Evolutionary conservation across 1,284 basidiomycete species (phyloP).

Genomic region (Ustilago sp.): DNA sequence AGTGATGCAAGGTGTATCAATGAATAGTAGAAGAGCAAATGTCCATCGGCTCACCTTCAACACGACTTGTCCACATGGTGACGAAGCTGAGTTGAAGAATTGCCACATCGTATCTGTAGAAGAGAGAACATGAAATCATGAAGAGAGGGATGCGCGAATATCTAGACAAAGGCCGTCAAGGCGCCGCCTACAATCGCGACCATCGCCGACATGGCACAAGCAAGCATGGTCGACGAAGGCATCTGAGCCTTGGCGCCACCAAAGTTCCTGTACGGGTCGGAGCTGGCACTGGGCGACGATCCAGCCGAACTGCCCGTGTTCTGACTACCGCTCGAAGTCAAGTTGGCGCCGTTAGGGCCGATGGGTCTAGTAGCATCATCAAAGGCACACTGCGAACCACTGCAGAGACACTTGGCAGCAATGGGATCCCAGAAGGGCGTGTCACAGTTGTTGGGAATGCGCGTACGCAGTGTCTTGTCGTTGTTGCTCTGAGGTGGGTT

Average conservation of each 20-base stretch:
- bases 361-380: conserved; percentile 59
- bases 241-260: conserved; percentile 16
- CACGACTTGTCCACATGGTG: background rate
- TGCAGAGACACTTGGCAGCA: conserved; percentile 60
- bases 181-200: conserved; percentile 28
- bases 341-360: conserved; percentile 56
- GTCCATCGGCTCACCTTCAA: background rate
- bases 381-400: conserved; percentile 47
- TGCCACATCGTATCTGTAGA: background rate
- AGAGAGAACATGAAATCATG: background rate
- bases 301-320: conserved; percentile 24
- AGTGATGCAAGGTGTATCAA: background rate
- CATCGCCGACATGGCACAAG: conserved; percentile 25
- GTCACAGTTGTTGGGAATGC: conserved; percentile 57
- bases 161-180: conserved; percentile 28
- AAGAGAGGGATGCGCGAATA: background rate
- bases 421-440: conserved; percentile 66
- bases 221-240: conserved; percentile 13
- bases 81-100: background rate
- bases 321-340: conserved; percentile 35
- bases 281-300: conserved; percentile 27
- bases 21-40: background rate
- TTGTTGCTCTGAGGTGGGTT: conserved; percentile 65
- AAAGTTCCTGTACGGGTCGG: conserved; percentile 44
- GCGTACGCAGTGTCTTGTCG: conserved; percentile 54